Evolutionary conservation across 345 rosid genomes (phyloP).

Genomic region (Reutealis trisperma): DNA sequence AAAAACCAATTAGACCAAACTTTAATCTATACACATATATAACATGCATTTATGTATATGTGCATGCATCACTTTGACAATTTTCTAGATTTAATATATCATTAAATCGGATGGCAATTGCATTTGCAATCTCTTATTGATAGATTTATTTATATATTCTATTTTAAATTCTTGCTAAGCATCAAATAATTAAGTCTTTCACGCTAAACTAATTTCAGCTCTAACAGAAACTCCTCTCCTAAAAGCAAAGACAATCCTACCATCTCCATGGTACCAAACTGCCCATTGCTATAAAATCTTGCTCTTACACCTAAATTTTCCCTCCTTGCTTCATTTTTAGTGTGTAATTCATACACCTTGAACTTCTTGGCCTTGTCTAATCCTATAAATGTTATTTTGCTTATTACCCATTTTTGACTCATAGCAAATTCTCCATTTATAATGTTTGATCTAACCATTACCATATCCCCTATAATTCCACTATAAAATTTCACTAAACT

Average conservation of each 20-base stretch:
- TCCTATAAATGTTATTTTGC: conserved; percentile 56
- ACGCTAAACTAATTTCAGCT: conserved; percentile 22
- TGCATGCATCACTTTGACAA: too few relatives aligned
- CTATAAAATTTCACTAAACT: conserved; percentile 49
- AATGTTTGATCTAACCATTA: conserved; percentile 44
- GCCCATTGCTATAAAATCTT: conserved; percentile 11
- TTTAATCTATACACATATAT: too few relatives aligned
- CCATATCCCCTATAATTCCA: conserved; percentile 19
- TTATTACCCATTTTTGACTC: conserved; percentile 48
- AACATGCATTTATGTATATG: too few relatives aligned
- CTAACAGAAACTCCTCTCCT: conserved; percentile 38
- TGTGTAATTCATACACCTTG: conserved; percentile 30
- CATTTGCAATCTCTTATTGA: too few relatives aligned
- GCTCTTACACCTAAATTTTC: conserved; percentile 14
- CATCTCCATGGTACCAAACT: conserved; percentile 39
- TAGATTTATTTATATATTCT: background rate
- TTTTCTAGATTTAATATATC: too few relatives aligned
- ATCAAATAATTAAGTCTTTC: background rate
- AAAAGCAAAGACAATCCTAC: background rate
- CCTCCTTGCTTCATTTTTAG: conserved; percentile 14
- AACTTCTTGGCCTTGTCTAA: conserved; percentile 26
- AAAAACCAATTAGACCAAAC: too few relatives aligned
- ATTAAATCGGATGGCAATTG: too few relatives aligned
- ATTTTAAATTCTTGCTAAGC: background rate
- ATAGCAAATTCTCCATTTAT: conserved; percentile 49